Evolutionary conservation across 495 filamentous ascomycete genomes (phyloP).

Genomic region (Podospora comata): DNA sequence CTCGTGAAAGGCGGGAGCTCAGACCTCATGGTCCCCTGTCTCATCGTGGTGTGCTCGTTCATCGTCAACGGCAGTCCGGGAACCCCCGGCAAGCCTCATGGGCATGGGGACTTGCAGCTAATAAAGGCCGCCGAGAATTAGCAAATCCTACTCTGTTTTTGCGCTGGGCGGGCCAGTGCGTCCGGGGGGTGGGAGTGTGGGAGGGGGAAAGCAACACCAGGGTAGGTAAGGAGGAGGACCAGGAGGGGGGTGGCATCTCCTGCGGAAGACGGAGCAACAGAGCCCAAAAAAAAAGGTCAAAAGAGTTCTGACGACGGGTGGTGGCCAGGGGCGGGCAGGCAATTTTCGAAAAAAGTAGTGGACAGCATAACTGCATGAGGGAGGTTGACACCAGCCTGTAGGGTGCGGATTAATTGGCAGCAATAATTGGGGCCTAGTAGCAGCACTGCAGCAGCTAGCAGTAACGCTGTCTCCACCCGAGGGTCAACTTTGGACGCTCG

Average conservation of each 20-base stretch:
- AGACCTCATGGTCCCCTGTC: constrained; percentile 25
- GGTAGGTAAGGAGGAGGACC: not conserved
- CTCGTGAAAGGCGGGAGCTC: constrained; percentile 16
- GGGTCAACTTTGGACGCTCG: constrained; percentile 17
- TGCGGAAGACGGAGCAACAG: constrained; percentile 5
- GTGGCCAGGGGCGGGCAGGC: not conserved
- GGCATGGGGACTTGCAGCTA: constrained; percentile 21
- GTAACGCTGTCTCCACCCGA: constrained; percentile 18
- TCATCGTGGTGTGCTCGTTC: constrained; percentile 17
- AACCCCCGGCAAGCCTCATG: constrained; percentile 25
- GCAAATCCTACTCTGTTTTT: constrained; percentile 19
- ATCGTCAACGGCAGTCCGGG: constrained; percentile 31
- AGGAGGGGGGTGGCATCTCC: constrained; percentile 8
- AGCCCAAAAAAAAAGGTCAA: not conserved
- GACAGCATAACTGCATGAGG: not conserved
- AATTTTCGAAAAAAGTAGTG: not conserved
- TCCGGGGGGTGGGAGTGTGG: constrained; percentile 10
- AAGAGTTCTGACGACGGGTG: not conserved
- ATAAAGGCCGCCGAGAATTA: constrained; percentile 9
- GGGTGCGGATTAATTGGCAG: constrained; percentile 11
- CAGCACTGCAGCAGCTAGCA: constrained; percentile 18
- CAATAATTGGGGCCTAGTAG: constrained; percentile 5
- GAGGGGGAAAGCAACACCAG: constrained; percentile 5
- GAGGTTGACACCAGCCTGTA: not conserved
- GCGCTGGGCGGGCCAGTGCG: constrained; percentile 31